These are phyloP conservation scores for Picea glauca DNA, from an alignment of 75 land plant species.

Conservation along the genomic window DNA sequence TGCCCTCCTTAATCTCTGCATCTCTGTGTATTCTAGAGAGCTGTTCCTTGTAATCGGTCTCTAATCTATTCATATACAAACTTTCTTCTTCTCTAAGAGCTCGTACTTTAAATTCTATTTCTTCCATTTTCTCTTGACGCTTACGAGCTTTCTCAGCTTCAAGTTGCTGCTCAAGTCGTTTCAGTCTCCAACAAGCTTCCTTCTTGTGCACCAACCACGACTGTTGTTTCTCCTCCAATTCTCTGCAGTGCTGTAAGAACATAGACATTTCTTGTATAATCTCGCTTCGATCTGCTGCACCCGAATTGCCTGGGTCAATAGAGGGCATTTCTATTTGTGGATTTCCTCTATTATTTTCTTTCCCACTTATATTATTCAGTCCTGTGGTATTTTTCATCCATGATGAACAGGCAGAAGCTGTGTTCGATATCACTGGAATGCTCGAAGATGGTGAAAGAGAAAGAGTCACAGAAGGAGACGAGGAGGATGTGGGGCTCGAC, in stretches of 20 bases:
- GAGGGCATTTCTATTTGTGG: too few relatives aligned
- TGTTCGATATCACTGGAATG: slow-evolving; percentile 8
- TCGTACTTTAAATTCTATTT: slow-evolving; percentile 47
- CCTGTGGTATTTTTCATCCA: too few relatives aligned
- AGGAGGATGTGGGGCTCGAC: not conserved
- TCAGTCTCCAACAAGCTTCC: slow-evolving; percentile 67
- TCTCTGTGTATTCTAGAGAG: slow-evolving; percentile 53
- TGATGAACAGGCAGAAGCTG: too few relatives aligned
- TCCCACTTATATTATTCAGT: too few relatives aligned
- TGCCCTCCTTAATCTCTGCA: slow-evolving; percentile 72
- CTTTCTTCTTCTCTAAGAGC: slow-evolving; percentile 58
- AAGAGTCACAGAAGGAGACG: slow-evolving; percentile 56
- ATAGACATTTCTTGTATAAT: slow-evolving; percentile 17
- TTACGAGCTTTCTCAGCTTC: slow-evolving; percentile 61
- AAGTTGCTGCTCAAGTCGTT: slow-evolving; percentile 48
- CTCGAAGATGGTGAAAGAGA: slow-evolving; percentile 41
- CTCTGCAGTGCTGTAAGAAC: slow-evolving; percentile 56
- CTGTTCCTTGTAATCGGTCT: slow-evolving; percentile 68
- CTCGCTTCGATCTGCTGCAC: too few relatives aligned
- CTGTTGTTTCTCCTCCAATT: slow-evolving; percentile 61
- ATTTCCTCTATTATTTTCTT: too few relatives aligned
- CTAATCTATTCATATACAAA: slow-evolving; percentile 45
- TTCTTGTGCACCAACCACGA: slow-evolving; percentile 61
- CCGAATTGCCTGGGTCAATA: not conserved
- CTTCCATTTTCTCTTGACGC: slow-evolving; percentile 64